Conservation (phyloP, 768 basidiomycete genomes). For the Leucocoprinus birnbaumii region DNA sequence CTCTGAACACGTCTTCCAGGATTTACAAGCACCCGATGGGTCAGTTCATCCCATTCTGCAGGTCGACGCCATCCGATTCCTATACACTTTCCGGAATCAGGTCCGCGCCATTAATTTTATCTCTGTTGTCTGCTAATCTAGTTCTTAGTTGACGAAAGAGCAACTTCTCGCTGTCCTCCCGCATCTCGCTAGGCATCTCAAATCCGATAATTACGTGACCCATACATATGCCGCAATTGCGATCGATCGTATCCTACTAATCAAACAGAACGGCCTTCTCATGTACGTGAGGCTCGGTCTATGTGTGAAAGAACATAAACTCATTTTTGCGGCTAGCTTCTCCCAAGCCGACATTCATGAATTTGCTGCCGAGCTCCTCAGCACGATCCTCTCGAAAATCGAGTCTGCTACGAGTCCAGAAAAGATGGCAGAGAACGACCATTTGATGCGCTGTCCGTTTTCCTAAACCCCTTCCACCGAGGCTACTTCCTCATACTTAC, state of each 20-base stretch:
- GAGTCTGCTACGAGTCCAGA: no score
- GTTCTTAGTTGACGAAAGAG: conserved; percentile 77
- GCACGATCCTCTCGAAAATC: no score
- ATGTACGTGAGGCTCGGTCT: no score
- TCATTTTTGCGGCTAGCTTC: no score
- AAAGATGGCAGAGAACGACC: no score
- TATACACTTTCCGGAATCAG: conserved; percentile 95
- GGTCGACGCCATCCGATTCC: conserved; percentile 93
- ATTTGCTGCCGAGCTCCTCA: no score
- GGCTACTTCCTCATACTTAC: no score
- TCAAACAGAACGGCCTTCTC: conserved; percentile 73
- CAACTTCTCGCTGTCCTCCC: conserved; percentile 92
- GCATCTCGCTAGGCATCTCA: conserved; percentile 77
- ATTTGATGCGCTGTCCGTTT: no score
- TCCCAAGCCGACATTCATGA: no score
- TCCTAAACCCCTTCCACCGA: no score
- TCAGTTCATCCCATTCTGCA: conserved; percentile 86
- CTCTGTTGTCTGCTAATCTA: conserved; percentile 1
- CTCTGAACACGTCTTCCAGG: conserved; percentile 84
- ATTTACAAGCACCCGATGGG: conserved; percentile 68
- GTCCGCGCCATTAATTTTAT: conserved; percentile 23
- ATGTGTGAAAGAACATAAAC: no score
- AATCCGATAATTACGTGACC: conserved; percentile 83
- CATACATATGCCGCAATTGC: conserved; percentile 97
- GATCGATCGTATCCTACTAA: conserved; percentile 93